Conservation (phyloP, 78 protist species). For the Planoprotostelium fungivorum region DNA sequence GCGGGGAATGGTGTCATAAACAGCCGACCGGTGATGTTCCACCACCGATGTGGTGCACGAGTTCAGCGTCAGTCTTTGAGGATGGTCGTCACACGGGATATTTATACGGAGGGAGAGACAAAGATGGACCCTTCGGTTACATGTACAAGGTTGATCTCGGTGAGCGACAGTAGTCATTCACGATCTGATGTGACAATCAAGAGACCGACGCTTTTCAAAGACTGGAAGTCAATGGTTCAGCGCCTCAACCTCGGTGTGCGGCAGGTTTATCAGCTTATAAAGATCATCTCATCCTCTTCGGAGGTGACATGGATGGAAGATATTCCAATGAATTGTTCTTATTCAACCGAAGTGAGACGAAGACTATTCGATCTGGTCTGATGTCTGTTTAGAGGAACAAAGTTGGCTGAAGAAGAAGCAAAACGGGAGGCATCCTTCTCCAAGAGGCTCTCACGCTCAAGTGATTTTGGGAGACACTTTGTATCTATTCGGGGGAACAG, state of each 20-base stretch:
- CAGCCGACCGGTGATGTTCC: neutral
- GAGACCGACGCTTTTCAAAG: neutral
- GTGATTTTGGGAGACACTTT: neutral
- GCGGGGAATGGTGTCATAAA: neutral
- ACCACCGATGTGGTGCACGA: neutral
- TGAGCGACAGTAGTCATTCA: neutral
- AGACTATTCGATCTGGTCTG: neutral
- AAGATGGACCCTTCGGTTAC: neutral
- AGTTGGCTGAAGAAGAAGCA: neutral
- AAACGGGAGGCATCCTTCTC: neutral
- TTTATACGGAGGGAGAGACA: neutral
- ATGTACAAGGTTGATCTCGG: neutral
- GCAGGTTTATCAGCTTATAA: neutral
- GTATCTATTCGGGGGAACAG: neutral
- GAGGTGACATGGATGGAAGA: neutral
- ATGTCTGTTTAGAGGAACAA: neutral
- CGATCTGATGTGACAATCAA: neutral
- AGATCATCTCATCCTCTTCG: neutral
- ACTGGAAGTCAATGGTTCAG: neutral
- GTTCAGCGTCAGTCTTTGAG: neutral
- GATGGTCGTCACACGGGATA: neutral
- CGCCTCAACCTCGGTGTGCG: neutral
- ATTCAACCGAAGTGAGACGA: neutral
- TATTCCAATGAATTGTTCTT: neutral
- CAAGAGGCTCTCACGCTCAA: neutral